Base-by-base conservation (phyloP, 352 stramenopile species). In the Phytophthora sojae region DNA sequence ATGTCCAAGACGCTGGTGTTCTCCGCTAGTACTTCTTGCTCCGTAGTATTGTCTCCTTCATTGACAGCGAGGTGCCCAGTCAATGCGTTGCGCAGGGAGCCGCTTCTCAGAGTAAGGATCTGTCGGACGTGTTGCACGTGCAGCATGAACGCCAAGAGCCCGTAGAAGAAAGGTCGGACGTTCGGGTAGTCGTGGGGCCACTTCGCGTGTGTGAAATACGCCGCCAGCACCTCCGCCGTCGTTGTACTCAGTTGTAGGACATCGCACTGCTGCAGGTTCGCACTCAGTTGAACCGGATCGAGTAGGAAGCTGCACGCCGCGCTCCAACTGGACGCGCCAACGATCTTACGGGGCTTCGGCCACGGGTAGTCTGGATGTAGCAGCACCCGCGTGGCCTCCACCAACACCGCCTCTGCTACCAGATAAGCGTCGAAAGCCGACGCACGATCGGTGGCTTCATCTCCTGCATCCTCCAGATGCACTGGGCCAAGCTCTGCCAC, bases 321-420 rank as follows among this genome's bases (percentile, higher is more conserved):
- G 11, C 26, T 74, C 82, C 84, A 92, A 30, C 84, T 92, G 2
- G 84, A 92, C 6, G 82, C 81, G 11, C 84, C 82, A 8, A 92
- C 70, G 1, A 82, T 90, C 35, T 82, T 70, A 15, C 80, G 63
- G 14, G 84, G 84, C 15, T 71, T 64, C 14, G 70, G 67, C 83
- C 83, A 90, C 11, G 47, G 25, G 7, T 61, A n/a, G 2, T 80
- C 69, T 3, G 80, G 79, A 12, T 87, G 63, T 2, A 90, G 61
- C 7, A 92, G n/a, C 4, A 90, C 72, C 1, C 70, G 65, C 4
- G 63, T 75, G 12, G 70, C 79, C 47, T 92, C 82, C 9, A 92
- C 71, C 7, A 92, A 62, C 4, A 92, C 60, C 0, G 85, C 85
- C 59, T 92, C 85, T 12, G 68, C 75, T 35, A 90, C 81, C 12